Base-by-base conservation (phyloP, 2,329 filamentous ascomycete species). In the Immersiporthe knoxdaviesiana region DNA sequence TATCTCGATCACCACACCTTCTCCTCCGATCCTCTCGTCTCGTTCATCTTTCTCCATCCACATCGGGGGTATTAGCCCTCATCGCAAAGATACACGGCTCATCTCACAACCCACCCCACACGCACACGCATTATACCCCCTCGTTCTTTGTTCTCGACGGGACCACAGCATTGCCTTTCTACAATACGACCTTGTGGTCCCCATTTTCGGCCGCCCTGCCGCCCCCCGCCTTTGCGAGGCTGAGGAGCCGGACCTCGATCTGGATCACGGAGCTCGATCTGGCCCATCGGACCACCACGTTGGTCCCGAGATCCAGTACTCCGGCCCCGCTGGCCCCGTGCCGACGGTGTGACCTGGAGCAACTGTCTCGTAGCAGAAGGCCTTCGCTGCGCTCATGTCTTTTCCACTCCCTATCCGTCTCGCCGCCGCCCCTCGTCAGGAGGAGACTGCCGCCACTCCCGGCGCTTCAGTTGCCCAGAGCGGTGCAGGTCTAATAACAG, bases 391-490 rank as follows among this genome's bases (percentile, higher is more conserved):
- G n/a, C 41, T 47, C 27, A 71, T 71, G 69, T 66, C 67, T 68
- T 69, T 66, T 41, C 60, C 64, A 21, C 56, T 71, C 14, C 67
- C 69, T 24, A 44, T 71, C 39, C 69, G 69, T 24, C 67, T 64
- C 56, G 67, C 64, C 56, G 67, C 64, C 32, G 47, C 47, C 64
- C 27, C 54, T 35, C 64, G n/a, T 37, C 67, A 54, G 5, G 54
- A 69, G 67, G 63, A 58, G 58, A 30, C 32, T 1, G n/a, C 63
- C 16, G n/a, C 58, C n/a, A 41, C 58, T 47, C 65, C 65, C n/a
- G 65, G 52, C n/a, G 54, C 58, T 32, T 44, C 56, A 16, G 11
- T 58, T 50, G 21, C 56, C 4, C 41, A 27, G 10, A 4, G 24
- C 14, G 8, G 16, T 8, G 30, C 52, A 37, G 37, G 16, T 18